Base-by-base conservation (phyloP, 805 yeast species). In the Yarrowia sp. region DNA sequence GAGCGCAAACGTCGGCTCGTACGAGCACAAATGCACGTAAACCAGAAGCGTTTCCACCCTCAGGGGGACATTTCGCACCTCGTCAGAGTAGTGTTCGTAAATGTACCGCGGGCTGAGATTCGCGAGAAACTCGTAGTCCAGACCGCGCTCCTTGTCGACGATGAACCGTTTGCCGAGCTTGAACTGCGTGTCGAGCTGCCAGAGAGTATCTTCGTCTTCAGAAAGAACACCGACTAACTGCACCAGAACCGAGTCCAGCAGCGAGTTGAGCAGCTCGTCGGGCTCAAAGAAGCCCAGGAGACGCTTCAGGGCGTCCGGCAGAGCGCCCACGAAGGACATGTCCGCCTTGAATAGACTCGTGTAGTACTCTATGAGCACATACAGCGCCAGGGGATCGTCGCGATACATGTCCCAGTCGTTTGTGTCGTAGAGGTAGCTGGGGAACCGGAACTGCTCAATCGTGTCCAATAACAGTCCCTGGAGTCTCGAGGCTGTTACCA, bases 351-450 rank as follows among this genome's bases (percentile, higher is more conserved):
- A 51, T 16, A 51, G 42, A 14, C 35, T 51, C 1, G 58, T 55
- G n/a, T 38, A 55, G 47, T 38, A 55, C 36, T 55, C 61, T 16
- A 55, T 38, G 7, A 38, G 27, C 9, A 55, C 47, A n/a, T 55
- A 55, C 3, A 55, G n/a, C 9, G 47, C 46, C 47, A 55, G n/a
- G 6, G 61, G 61, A 13, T 55, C 61, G 12, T 55, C 47, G 27
- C 39, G 13, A 10, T 38, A 38, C 47, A 55, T 38, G 35, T 38
- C 61, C 19, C 38, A 38, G 18, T 35, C 31, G 13, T 2, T 12
- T 13, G 58, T 51, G 12, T 51, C 58, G 25, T 55, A 55, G 10
- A 55, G 13, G n/a, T 27, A 38, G 14, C 21, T 19, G 6, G 61
- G 61, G 21, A 55, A 55, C 21, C 38, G 35, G 35, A 39, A 38